Evolutionary conservation across 2,329 filamentous ascomycete species (phyloP).

Genomic region (Macrophomina tecta): DNA sequence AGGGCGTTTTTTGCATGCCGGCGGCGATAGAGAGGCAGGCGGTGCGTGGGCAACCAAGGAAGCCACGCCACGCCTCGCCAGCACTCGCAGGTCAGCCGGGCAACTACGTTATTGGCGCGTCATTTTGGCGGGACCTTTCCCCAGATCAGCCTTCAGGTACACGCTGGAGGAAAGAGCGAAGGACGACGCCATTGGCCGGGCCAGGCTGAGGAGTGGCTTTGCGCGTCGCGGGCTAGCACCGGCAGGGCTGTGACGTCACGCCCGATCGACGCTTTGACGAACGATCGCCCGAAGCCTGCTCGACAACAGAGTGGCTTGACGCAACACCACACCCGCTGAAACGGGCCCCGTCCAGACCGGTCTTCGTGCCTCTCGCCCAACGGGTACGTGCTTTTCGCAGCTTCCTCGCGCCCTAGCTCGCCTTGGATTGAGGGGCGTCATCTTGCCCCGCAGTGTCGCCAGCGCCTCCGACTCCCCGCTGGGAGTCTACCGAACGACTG

Average conservation of each 20-base stretch:
- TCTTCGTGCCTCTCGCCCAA: not conserved
- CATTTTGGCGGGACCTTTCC: conserved; percentile 18
- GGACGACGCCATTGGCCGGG: conserved; percentile 3
- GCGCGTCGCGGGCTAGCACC: not conserved
- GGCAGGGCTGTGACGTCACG: conserved; percentile 6
- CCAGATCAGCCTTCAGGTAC: conserved; percentile 21
- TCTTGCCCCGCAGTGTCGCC: conserved; percentile 14
- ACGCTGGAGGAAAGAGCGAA: not conserved
- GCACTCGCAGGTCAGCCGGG: conserved; percentile 5
- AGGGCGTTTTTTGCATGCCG: not conserved
- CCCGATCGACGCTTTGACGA: not conserved
- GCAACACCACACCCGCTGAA: conserved; percentile 12
- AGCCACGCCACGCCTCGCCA: not conserved
- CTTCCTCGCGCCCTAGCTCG: not conserved
- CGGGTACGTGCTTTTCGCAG: not conserved
- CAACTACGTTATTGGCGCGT: conserved; percentile 20
- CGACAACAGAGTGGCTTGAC: conserved; percentile 8
- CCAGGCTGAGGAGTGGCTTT: not conserved
- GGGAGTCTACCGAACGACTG: not conserved
- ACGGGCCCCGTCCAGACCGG: conserved; percentile 10
- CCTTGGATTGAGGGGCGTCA: not conserved
- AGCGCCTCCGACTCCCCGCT: not conserved
- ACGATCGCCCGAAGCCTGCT: conserved; percentile 8
- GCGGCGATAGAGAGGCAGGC: not conserved
- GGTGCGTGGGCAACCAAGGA: conserved; percentile 8